phyloP scores from a whole-genome alignment of 1,284 basidiomycete species.

The Cerrena zonata region DNA sequence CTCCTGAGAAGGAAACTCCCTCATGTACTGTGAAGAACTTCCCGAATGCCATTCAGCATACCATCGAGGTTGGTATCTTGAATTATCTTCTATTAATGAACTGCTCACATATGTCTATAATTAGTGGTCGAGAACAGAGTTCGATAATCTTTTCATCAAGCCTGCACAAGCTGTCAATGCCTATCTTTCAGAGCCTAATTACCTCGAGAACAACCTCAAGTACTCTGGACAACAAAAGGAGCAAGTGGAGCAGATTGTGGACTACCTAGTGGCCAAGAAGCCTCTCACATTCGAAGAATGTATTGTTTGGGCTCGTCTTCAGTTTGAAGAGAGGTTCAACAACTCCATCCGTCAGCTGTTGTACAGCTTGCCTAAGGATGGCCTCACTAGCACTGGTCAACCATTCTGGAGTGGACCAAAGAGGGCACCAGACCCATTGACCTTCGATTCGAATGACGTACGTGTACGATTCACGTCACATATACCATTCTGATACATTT shows the following conservation, averaged over 20 bases:
- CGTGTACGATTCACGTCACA: conserved; percentile 26
- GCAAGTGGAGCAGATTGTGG: conserved; percentile 86
- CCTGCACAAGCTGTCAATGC: conserved; percentile 93
- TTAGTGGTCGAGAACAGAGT: conserved; percentile 91
- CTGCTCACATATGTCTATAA: conserved; percentile 10
- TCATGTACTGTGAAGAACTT: conserved; percentile 99
- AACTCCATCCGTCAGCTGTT: conserved; percentile 92
- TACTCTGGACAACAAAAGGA: conserved; percentile 87
- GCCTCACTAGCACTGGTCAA: conserved; percentile 82
- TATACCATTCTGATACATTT: background rate
- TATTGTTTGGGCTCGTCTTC: conserved; percentile 92
- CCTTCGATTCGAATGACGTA: conserved; percentile 83
- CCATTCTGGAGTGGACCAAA: conserved; percentile 98
- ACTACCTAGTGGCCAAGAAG: conserved; percentile 87
- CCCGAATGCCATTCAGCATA: conserved; percentile 97
- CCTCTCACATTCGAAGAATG: conserved; percentile 96
- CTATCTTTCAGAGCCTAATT: conserved; percentile 95
- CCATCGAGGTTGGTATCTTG: conserved; percentile 72
- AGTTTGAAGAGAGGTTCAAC: conserved; percentile 93
- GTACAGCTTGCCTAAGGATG: conserved; percentile 92
- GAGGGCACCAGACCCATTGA: conserved; percentile 90
- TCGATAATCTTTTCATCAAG: conserved; percentile 91
- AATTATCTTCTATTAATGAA: background rate
- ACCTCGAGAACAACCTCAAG: conserved; percentile 85
- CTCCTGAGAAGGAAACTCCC: conserved; percentile 96